A percentile compares a stretch with the other conserved stretches of the same genome.
These are phyloP conservation scores for Venturia carpophila DNA, from an alignment of 2,329 filamentous ascomycete species.

Conservation along the genomic window DNA sequence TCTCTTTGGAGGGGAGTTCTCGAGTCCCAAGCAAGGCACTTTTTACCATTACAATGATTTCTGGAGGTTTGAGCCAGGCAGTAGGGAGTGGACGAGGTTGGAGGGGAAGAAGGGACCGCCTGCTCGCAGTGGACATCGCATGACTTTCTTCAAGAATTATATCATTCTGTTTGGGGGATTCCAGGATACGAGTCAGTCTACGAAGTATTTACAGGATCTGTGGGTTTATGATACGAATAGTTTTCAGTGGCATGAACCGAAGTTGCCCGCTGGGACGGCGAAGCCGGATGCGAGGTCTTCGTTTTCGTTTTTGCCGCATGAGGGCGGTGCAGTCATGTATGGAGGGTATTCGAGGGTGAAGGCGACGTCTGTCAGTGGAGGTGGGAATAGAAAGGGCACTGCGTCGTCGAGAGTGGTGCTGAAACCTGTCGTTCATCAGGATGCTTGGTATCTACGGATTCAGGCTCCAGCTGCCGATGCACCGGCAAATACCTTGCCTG, in stretches of 20 bases:
- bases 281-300: slow-evolving; percentile 88
- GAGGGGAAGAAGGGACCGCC: slow-evolving; percentile 74
- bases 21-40: slow-evolving; percentile 90
- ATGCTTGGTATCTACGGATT: slow-evolving; percentile 88
- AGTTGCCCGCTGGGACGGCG: slow-evolving; percentile 66
- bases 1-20: slow-evolving; percentile 94
- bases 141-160: slow-evolving; percentile 97
- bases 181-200: slow-evolving; percentile 91
- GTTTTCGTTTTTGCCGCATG: slow-evolving; percentile 85
- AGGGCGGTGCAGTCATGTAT: slow-evolving; percentile 80
- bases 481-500: slow-evolving; percentile 56
- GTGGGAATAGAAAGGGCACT: slow-evolving; percentile 51
- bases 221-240: slow-evolving; percentile 93
- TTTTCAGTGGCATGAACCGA: slow-evolving; percentile 75
- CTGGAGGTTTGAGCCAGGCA: slow-evolving; percentile 79
- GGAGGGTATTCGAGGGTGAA: slow-evolving; percentile 94
- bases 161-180: slow-evolving; percentile 94
- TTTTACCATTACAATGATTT: slow-evolving; percentile 99
- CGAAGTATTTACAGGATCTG: slow-evolving; percentile 84
- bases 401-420: slow-evolving; percentile 63
- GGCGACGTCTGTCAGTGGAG: slow-evolving; percentile 46
- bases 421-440: slow-evolving; percentile 84
- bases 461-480: slow-evolving; percentile 62
- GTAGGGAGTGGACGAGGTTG: slow-evolving; percentile 83
- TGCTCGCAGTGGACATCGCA: slow-evolving; percentile 83